Conservation (phyloP, 139 green algal genomes). For the Limnomonas spitsbergensis region DNA sequence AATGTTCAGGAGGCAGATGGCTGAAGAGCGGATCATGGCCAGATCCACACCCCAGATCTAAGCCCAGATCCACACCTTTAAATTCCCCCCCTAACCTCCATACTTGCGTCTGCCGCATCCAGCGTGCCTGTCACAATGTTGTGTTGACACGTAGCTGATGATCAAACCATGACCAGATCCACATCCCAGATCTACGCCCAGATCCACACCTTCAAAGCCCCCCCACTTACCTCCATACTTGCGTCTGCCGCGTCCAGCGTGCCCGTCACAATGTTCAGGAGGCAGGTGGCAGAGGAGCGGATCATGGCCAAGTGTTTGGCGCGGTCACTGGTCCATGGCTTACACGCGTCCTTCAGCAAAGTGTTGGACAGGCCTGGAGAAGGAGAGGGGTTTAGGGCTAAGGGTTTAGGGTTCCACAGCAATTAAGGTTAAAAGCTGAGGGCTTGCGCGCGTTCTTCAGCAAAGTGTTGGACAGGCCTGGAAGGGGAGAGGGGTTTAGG, state of each 20-base stretch:
- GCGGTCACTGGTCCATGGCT: neutral
- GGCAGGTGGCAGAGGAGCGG: conserved; percentile 36
- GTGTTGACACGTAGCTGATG: conserved; percentile 33
- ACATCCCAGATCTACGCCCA: too few relatives aligned
- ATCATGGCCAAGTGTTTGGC: conserved; percentile 38
- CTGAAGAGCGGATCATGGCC: conserved; percentile 35
- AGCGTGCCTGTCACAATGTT: too few relatives aligned
- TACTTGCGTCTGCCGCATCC: too few relatives aligned
- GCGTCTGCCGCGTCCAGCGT: conserved; percentile 29
- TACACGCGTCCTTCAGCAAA: neutral
- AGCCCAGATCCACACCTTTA: too few relatives aligned
- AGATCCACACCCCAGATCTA: conserved; percentile 23
- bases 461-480: neutral
- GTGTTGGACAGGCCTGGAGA: neutral
- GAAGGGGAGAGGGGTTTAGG: conserved; percentile 27
- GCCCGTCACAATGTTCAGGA: conserved; percentile 48
- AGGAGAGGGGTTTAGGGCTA: conserved; percentile 36
- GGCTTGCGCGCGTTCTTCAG: neutral
- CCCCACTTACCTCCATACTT: too few relatives aligned
- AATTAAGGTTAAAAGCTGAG: neutral
- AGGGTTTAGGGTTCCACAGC: conserved; percentile 19
- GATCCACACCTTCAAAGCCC: too few relatives aligned
- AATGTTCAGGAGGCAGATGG: conserved; percentile 46
- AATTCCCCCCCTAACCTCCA: too few relatives aligned
- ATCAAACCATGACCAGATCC: too few relatives aligned